A percentile compares a stretch with the other conserved stretches of the same genome.
Evolutionary conservation across 1,284 basidiomycete species (phyloP).

Genomic region (Exobasidium cylindrosporum): DNA sequence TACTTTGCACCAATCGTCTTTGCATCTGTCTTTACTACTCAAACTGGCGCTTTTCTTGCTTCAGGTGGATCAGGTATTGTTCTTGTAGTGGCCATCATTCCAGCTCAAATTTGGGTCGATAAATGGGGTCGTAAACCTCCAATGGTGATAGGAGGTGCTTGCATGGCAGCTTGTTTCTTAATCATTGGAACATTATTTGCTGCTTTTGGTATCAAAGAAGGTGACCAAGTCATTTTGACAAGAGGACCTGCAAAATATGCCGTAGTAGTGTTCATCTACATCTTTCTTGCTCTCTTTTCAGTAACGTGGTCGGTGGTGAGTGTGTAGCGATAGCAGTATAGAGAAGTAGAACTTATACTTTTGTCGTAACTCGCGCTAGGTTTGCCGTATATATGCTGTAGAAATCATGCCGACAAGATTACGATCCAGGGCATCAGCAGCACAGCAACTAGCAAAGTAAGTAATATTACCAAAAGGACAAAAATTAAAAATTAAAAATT

Average conservation of each 20-base stretch:
- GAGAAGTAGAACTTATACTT: no score
- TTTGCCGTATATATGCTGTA: conserved; percentile 12
- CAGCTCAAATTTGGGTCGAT: conserved; percentile 14
- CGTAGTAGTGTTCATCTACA: conserved; percentile 14
- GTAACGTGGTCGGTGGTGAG: conserved; percentile 10
- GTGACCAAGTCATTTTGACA: conserved; percentile 4
- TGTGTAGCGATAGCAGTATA: not conserved
- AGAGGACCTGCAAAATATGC: conserved; percentile 11
- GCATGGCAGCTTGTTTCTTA: conserved; percentile 11
- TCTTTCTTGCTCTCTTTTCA: conserved; percentile 15
- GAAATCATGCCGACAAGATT: conserved; percentile 15
- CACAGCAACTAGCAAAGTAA: conserved; percentile 14
- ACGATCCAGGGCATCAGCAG: conserved; percentile 13
- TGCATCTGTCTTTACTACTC: conserved; percentile 4
- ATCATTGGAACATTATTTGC: conserved; percentile 14
- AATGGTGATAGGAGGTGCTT: conserved; percentile 11
- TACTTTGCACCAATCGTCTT: conserved; percentile 16
- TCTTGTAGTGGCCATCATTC: conserved; percentile 10
- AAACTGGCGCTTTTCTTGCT: conserved; percentile 12
- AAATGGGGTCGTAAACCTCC: conserved; percentile 15
- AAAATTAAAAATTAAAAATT: no score
- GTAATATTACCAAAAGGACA: no score
- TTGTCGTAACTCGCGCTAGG: not conserved
- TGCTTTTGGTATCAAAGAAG: conserved; percentile 2
- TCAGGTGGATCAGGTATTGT: conserved; percentile 17